These are phyloP conservation scores for Jamesozyma gamospora DNA, from an alignment of 805 yeast genomes.

Conservation along the genomic window DNA sequence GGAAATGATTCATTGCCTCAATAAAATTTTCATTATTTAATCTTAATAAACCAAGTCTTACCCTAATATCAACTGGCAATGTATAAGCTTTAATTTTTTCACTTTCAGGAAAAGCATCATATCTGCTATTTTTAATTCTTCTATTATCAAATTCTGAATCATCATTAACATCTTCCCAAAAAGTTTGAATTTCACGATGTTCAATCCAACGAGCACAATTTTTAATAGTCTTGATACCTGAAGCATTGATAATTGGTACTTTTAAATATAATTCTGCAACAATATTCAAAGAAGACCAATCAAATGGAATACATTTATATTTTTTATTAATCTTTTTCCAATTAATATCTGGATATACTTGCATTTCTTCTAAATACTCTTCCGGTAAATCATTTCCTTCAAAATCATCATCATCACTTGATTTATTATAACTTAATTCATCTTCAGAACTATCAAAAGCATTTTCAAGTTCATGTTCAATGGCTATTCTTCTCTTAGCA, in stretches of 20 bases:
- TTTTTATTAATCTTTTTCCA: conserved; percentile 24
- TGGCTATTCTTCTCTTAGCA: conserved; percentile 33
- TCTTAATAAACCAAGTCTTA: conserved; percentile 67
- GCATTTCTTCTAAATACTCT: conserved; percentile 17
- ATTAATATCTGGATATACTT: conserved; percentile 20
- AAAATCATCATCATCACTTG: conserved; percentile 10
- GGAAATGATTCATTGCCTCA: conserved; percentile 69
- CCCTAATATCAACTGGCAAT: conserved; percentile 81
- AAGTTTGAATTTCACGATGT: conserved; percentile 42
- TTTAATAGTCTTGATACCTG: conserved; percentile 58
- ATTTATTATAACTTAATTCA: conserved; percentile 17
- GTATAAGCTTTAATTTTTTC: conserved; percentile 34
- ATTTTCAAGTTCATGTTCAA: conserved; percentile 21
- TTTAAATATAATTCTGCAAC: conserved; percentile 70
- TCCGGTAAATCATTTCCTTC: conserved; percentile 11
- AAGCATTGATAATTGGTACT: conserved; percentile 40
- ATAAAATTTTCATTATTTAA: conserved; percentile 49
- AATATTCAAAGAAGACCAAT: conserved; percentile 83
- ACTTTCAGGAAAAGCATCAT: conserved; percentile 30
- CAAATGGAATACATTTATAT: conserved; percentile 45
- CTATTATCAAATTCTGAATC: conserved; percentile 82
- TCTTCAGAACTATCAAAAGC: conserved; percentile 27
- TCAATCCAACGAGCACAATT: conserved; percentile 78
- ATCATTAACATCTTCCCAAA: conserved; percentile 40
- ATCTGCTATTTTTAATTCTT: conserved; percentile 40